Base-by-base conservation (phyloP, 257 asterid genomes). In the Fraxinus cuspidata region DNA sequence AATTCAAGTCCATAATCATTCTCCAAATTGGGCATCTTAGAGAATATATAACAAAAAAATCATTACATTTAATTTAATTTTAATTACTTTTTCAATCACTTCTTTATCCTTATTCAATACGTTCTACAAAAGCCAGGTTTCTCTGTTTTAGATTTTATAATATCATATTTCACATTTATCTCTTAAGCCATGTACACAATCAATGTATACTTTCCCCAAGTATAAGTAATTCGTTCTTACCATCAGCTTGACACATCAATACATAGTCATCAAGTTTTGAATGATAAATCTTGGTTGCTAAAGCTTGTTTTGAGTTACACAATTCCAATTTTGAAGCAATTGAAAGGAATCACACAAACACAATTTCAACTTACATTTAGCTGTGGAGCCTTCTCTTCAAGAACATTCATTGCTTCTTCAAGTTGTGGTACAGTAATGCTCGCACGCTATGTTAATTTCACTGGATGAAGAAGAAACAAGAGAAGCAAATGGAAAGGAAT, bases 381-480 rank as follows among this genome's bases (percentile, higher is more conserved):
- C 77, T 79, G 77, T 67, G 92, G 72, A 78, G 94, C 92, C 83
- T 86, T 90, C 89, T 86, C 86, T 81, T 78, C 86, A 70, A 90
- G 92, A 76, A 86, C 89, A 63, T 15, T 15, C 92, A 90, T 90
- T 73, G 94, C 94, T 82, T 90, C 94, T 78, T 86, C 90, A 70
- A 91, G 94, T 77, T 90, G 94, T 68, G 90, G 89, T 34, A 87
- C 94, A 37, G 92, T 88, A 88, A 90, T 76, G 92, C 94, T 44
- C 87, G 92, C 78, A 86, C 85, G 65, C 88, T 90, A 21, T 81
- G 85, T 92, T 90, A 78, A 40, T 49, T 75, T 29, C 37, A 51
- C 79, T 2, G 31, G 70, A 74, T 51, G 58, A 56, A 79, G 73
- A 21, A 74, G 71, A 63, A 71, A 37, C 23, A 35, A 38, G 68